phyloP scores from a whole-genome alignment of 805 yeast species.

The Blastobotrys terrestris region DNA sequence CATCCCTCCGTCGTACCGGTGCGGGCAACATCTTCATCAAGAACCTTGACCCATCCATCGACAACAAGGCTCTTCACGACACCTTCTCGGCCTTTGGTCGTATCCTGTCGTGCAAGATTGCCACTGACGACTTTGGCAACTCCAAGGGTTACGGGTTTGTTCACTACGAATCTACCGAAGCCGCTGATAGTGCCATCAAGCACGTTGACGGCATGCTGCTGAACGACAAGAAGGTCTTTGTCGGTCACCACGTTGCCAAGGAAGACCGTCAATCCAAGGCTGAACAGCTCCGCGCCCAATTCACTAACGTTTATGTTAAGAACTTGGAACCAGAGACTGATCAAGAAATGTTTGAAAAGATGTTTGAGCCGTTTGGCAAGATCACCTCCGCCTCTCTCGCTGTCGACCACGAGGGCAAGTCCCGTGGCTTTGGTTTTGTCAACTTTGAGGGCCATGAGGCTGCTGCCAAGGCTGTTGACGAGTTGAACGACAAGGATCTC shows the following conservation, averaged over 20 bases:
- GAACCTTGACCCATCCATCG: constrained; percentile 4
- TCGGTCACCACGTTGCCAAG: constrained; percentile 3
- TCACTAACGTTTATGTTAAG: constrained; percentile 94
- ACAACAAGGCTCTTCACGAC: constrained; percentile 3
- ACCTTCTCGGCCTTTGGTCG: constrained; percentile 7
- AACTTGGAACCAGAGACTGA: constrained; percentile 66
- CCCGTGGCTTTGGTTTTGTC: constrained; percentile 94
- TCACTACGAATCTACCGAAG: constrained; percentile 3
- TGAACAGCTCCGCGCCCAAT: constrained; percentile 84
- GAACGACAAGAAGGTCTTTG: constrained; percentile 1
- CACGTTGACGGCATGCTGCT: constrained; percentile 7
- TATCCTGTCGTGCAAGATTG: constrained; percentile 8
- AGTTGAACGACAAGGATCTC: constrained; percentile 78
- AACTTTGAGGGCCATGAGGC: constrained; percentile 82
- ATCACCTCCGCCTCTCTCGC: constrained; percentile 80
- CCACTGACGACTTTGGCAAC: constrained; percentile 1
- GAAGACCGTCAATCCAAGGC: constrained; percentile 59
- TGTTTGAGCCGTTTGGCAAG: constrained; percentile 68
- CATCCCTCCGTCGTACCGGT: neutral
- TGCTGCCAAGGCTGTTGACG: constrained; percentile 89
- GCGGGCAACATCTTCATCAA: constrained; percentile 7
- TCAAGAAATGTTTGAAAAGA: constrained; percentile 51
- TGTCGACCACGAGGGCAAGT: constrained; percentile 77
- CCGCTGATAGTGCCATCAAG: constrained; percentile 6
- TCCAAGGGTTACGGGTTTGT: constrained; percentile 10